Conservation (phyloP, 176 grass and related monocot genomes). For the Oryza meridionalis region DNA sequence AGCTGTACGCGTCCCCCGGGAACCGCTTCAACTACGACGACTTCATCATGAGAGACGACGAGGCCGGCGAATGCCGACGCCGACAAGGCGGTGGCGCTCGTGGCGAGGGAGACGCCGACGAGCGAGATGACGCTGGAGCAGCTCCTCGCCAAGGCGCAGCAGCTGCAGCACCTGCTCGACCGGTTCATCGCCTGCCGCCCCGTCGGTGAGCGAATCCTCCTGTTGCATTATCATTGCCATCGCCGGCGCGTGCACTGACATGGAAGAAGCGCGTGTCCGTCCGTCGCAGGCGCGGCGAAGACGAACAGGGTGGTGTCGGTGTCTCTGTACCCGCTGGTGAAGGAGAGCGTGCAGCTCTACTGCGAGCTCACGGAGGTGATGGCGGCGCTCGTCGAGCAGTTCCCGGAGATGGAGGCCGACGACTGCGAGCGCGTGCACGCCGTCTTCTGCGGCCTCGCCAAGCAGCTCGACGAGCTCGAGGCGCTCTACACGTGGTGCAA, state of each 20-base stretch:
- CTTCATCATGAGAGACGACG: background rate
- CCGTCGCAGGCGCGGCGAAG: slow-evolving; percentile 66
- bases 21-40: background rate
- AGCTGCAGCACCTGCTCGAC: slow-evolving; percentile 71
- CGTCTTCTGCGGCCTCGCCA: slow-evolving; percentile 60
- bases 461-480: slow-evolving; percentile 69
- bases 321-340: slow-evolving; percentile 69
- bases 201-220: slow-evolving; percentile 40
- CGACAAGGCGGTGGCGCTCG: slow-evolving; percentile 19
- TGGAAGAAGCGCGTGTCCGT: background rate
- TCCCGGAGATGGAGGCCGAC: slow-evolving; percentile 56
- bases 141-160: slow-evolving; percentile 54
- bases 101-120: slow-evolving; percentile 49
- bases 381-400: slow-evolving; percentile 64
- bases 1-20: slow-evolving; percentile 39
- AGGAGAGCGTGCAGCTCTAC: slow-evolving; percentile 89
- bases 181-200: slow-evolving; percentile 81
- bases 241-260: background rate
- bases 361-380: slow-evolving; percentile 68
- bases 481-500: slow-evolving; percentile 79
- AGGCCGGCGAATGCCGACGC: background rate
- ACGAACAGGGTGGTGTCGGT: slow-evolving; percentile 70
- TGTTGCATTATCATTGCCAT: background rate
- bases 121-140: slow-evolving; percentile 77
- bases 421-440: slow-evolving; percentile 65